Evolutionary conservation across 1,284 basidiomycete species (phyloP).

Genomic region (Leccinum pachyderme): DNA sequence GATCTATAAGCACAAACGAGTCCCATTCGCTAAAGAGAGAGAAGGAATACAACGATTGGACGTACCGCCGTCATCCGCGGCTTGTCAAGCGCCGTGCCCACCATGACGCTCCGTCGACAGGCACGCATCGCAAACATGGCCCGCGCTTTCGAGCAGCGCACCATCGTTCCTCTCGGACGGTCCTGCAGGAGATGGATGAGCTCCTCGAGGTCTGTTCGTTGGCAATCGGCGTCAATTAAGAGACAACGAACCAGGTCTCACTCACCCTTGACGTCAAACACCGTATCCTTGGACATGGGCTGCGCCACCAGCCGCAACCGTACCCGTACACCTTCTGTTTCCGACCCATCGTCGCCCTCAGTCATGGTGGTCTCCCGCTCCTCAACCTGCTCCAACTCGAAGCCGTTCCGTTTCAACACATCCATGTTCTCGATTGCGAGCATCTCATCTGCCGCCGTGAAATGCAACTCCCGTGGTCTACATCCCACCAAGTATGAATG

Average conservation of each 20-base stretch:
- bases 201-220: constrained; percentile 85
- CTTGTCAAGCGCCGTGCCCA: constrained; percentile 80
- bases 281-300: constrained; percentile 87
- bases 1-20: constrained; percentile 55
- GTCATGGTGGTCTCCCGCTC: constrained; percentile 38
- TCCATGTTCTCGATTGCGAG: constrained; percentile 85
- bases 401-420: constrained; percentile 83
- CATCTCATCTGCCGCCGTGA: constrained; percentile 90
- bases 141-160: constrained; percentile 90
- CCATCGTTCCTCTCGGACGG: constrained; percentile 71
- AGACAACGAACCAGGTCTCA: background rate
- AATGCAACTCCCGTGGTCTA: constrained; percentile 77
- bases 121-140: constrained; percentile 97
- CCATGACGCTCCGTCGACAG: constrained; percentile 95
- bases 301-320: constrained; percentile 77
- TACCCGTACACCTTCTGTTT: constrained; percentile 32
- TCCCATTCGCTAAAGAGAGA: background rate
- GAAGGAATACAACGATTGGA: background rate
- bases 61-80: constrained; percentile 80
- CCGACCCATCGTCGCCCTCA: background rate
- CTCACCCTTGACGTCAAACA: constrained; percentile 65
- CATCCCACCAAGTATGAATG: background rate
- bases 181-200: constrained; percentile 85
- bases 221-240: background rate
- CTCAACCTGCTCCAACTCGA: constrained; percentile 66